These are phyloP conservation scores for Melampsora occidentalis DNA, from an alignment of 1,284 basidiomycete species.

Conservation along the genomic window DNA sequence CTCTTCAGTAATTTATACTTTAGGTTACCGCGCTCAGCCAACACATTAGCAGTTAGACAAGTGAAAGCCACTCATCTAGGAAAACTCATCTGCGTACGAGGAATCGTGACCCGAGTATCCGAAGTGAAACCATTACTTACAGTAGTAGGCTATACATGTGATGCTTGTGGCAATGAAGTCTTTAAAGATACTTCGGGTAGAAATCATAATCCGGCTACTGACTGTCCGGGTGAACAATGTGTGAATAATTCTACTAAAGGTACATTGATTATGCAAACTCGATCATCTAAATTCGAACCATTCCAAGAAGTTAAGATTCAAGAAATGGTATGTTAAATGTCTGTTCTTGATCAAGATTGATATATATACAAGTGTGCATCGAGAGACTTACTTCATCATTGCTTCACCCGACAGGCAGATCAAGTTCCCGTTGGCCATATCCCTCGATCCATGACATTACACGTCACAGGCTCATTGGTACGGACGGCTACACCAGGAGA, in stretches of 20 bases:
- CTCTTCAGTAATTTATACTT: conserved; percentile 81
- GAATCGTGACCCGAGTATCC: conserved; percentile 95
- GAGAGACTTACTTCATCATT: no score
- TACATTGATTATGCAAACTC: conserved; percentile 94
- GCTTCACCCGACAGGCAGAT: conserved; percentile 66
- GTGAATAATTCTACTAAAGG: conserved; percentile 82
- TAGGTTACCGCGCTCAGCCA: conserved; percentile 67
- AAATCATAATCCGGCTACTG: conserved; percentile 80
- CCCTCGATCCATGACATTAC: conserved; percentile 94
- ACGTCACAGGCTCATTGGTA: conserved; percentile 84
- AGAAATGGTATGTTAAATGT: conserved; percentile 72
- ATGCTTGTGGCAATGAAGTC: conserved; percentile 94
- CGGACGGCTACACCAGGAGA: conserved; percentile 93
- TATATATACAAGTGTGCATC: no score
- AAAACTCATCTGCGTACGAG: conserved; percentile 88
- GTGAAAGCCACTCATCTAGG: conserved; percentile 83
- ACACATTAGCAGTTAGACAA: conserved; percentile 77
- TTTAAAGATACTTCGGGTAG: conserved; percentile 97
- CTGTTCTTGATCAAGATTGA: not conserved
- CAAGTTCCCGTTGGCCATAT: conserved; percentile 99
- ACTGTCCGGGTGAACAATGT: conserved; percentile 70
- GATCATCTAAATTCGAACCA: conserved; percentile 92
- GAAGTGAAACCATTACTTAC: conserved; percentile 97
- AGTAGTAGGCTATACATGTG: conserved; percentile 98
- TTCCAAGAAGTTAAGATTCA: conserved; percentile 99